These are phyloP conservation scores for Theileria sp. DNA, from an alignment of 169 alveolate species.

Conservation along the genomic window DNA sequence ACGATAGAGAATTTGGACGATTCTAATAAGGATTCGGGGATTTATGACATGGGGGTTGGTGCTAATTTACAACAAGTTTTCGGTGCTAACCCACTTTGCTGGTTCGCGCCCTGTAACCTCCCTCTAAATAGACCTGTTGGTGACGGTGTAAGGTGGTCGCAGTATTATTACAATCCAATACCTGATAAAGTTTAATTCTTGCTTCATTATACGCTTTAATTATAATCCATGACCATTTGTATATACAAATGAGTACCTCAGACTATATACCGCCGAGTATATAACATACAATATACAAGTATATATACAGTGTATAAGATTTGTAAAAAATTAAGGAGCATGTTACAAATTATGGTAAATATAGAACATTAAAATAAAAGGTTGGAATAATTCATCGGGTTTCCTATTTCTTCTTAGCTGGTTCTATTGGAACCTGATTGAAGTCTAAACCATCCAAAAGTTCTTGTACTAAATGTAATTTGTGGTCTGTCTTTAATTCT, in stretches of 20 bases:
- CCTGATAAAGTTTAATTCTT: constrained; percentile 63
- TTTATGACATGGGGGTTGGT: constrained; percentile 82
- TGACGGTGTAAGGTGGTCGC: constrained; percentile 88
- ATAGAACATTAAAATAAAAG: not conserved
- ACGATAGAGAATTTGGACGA: constrained; percentile 85
- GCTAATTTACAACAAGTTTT: constrained; percentile 81
- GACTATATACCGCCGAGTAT: not conserved
- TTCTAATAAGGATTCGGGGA: constrained; percentile 74
- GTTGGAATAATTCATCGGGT: not conserved
- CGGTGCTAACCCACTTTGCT: constrained; percentile 84
- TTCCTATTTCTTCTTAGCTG: not conserved
- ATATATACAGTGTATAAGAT: not conserved
- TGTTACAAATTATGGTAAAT: not conserved
- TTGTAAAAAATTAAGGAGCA: constrained; percentile 3
- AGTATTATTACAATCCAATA: constrained; percentile 51
- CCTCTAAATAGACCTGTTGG: constrained; percentile 86
- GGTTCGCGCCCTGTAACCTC: constrained; percentile 86
- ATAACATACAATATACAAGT: not conserved
- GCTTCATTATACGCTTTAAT: not conserved
- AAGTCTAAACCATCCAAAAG: not conserved
- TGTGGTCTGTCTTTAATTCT: too few species aligned
- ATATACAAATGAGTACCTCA: not conserved
- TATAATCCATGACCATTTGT: not conserved
- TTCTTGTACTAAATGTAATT: not conserved
- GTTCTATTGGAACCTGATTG: not conserved